Conservation (phyloP, 2,329 filamentous ascomycete species). For the Fusarium mexicanum region DNA sequence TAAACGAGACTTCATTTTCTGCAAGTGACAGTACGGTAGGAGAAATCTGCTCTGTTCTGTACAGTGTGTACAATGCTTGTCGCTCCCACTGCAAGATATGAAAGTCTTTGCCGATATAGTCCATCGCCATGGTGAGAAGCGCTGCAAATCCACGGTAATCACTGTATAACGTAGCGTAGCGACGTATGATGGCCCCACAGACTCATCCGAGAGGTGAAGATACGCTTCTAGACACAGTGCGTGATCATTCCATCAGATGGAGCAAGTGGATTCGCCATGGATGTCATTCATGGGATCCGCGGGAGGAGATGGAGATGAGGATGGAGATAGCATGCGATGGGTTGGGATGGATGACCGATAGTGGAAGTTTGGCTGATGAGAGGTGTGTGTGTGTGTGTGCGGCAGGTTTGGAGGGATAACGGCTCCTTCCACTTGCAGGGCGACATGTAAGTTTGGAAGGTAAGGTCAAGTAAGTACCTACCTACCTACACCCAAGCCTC, state of each 20-base stretch:
- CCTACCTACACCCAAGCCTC: neutral
- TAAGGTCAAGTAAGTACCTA: neutral
- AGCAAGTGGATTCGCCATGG: conserved; percentile 23
- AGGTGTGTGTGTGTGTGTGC: neutral
- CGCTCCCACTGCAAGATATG: neutral
- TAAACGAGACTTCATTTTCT: conserved; percentile 6
- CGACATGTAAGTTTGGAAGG: neutral
- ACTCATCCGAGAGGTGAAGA: neutral
- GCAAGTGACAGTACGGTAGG: neutral
- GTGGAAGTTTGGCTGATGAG: conserved; percentile 6
- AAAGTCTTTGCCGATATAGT: neutral
- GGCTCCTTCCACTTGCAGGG: conserved; percentile 9
- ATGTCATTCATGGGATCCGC: conserved; percentile 30
- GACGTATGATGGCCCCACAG: conserved; percentile 21
- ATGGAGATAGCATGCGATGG: conserved; percentile 15
- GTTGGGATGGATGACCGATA: conserved; percentile 4
- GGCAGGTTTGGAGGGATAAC: neutral
- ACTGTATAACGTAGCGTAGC: conserved; percentile 4
- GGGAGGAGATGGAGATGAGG: conserved; percentile 24
- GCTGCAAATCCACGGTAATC: neutral
- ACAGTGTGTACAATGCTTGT: conserved; percentile 1
- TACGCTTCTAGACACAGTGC: conserved; percentile 8
- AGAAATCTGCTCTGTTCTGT: neutral
- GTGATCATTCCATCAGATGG: conserved; percentile 7
- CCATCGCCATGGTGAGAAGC: conserved; percentile 12